Conservation (phyloP, 2,329 filamentous ascomycete species). For the Beauveria medogensis region DNA sequence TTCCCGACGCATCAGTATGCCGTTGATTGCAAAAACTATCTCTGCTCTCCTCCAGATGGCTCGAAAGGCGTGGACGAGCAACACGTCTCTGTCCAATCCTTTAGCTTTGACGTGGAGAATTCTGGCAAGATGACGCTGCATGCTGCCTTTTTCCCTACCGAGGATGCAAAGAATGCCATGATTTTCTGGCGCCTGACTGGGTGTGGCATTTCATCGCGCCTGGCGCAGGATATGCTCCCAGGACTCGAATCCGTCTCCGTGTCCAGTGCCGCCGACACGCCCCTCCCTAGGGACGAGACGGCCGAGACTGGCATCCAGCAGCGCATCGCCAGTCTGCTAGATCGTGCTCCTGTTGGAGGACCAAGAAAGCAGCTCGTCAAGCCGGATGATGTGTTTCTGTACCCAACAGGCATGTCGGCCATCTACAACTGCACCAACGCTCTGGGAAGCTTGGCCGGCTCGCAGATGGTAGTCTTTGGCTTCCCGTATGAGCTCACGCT, state of each 20-base stretch:
- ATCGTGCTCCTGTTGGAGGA: background rate
- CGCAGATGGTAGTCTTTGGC: conserved; percentile 29
- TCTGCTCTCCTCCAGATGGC: background rate
- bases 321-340: background rate
- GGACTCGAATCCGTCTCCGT: background rate
- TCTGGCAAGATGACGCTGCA: background rate
- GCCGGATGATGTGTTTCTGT: conserved; percentile 41
- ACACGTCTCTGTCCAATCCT: background rate
- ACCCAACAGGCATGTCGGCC: conserved; percentile 46
- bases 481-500: conserved; percentile 45
- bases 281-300: background rate
- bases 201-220: background rate
- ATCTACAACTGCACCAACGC: conserved; percentile 36
- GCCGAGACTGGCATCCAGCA: background rate
- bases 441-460: conserved; percentile 25
- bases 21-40: background rate
- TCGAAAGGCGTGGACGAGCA: background rate
- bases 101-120: background rate
- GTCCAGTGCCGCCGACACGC: background rate
- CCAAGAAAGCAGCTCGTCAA: conserved; percentile 18
- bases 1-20: background rate
- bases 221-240: background rate
- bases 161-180: background rate
- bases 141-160: background rate
- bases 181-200: background rate